phyloP scores from a whole-genome alignment of 2,329 filamentous ascomycete species.

The Exophiala phaeomuriformis region DNA sequence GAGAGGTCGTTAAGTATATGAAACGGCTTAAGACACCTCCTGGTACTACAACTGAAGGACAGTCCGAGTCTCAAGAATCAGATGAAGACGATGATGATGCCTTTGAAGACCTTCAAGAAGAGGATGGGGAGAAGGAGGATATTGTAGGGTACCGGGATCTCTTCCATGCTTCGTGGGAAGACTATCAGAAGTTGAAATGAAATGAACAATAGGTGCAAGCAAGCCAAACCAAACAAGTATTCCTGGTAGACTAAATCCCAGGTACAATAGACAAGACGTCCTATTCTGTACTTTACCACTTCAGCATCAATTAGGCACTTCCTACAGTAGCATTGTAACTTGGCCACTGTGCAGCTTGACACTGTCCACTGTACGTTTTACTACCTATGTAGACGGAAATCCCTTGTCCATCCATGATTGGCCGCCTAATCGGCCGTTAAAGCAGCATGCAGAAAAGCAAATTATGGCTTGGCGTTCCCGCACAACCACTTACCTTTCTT shows the following conservation, averaged over 20 bases:
- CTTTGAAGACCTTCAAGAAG: neutral
- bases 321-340: too few relatives aligned
- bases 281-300: too few relatives aligned
- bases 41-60: too few relatives aligned
- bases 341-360: too few relatives aligned
- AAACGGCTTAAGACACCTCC: neutral
- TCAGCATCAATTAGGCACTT: too few relatives aligned
- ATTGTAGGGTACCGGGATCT: constrained; percentile 18
- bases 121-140: neutral
- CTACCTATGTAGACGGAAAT: too few relatives aligned
- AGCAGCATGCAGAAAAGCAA: neutral
- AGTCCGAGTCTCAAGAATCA: too few relatives aligned
- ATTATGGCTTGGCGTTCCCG: neutral
- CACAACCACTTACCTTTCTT: neutral
- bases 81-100: neutral
- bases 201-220: neutral
- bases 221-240: too few relatives aligned
- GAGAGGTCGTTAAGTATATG: neutral
- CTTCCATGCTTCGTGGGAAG: constrained; percentile 19
- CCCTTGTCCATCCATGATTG: too few relatives aligned
- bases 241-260: too few relatives aligned
- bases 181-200: constrained; percentile 14
- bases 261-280: too few relatives aligned
- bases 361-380: too few relatives aligned
- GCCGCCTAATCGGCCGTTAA: neutral